Percentiles rank a stretch among this genome's conserved stretches.
Conservation (phyloP, 345 rosid genomes). For the Dovyalis caffra region DNA sequence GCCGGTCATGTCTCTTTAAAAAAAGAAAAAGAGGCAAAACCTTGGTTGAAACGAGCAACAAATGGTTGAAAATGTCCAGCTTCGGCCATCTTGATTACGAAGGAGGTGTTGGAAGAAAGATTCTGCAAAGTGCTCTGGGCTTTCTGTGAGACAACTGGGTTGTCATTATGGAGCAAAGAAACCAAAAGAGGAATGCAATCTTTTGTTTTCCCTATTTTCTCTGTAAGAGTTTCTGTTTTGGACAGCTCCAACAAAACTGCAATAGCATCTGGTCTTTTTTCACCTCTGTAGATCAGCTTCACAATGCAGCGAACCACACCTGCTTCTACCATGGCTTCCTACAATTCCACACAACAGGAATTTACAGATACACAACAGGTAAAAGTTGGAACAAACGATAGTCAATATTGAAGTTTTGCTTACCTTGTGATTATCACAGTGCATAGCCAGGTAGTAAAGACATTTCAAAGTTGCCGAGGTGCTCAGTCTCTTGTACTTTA, state of each 20-base stretch:
- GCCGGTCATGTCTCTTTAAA: neutral
- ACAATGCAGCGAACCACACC: conserved; percentile 39
- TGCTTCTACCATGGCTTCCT: conserved; percentile 42
- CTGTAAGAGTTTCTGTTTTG: conserved; percentile 30
- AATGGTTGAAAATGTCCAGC: conserved; percentile 39
- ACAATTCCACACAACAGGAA: conserved; percentile 19
- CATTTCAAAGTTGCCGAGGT: conserved; percentile 35
- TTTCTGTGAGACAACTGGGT: conserved; percentile 28
- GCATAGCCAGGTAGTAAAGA: conserved; percentile 37
- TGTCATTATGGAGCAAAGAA: conserved; percentile 33
- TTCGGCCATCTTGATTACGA: conserved; percentile 49
- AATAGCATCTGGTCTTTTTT: conserved; percentile 28
- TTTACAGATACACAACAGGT: neutral
- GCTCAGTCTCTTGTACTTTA: conserved; percentile 31
- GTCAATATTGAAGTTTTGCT: neutral
- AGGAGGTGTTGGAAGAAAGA: conserved; percentile 48
- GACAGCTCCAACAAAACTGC: conserved; percentile 44
- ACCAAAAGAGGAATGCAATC: conserved; percentile 51
- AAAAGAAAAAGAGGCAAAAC: neutral
- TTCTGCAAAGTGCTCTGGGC: conserved; percentile 37
- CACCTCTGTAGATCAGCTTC: conserved; percentile 38
- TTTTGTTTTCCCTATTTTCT: conserved; percentile 40
- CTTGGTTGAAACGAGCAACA: conserved; percentile 44
- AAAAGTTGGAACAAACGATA: neutral
- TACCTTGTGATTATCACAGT: conserved; percentile 39